Conservation (phyloP, 2,329 filamentous ascomycete species). For the Amauroascus verrucosus region DNA sequence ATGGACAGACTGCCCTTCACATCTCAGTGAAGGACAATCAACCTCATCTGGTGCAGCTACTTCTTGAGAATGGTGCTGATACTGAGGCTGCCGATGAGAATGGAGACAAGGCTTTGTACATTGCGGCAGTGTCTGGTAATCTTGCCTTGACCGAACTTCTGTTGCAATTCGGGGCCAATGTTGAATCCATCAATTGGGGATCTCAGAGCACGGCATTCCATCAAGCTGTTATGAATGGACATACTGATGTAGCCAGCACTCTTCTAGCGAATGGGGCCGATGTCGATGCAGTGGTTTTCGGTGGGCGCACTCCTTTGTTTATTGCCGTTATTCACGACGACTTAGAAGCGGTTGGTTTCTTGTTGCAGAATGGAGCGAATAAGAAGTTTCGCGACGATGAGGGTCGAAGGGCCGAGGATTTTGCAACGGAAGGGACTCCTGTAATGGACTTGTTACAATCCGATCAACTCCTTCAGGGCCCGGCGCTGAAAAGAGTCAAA, state of each 20-base stretch:
- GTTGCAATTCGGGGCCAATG: slow-evolving; percentile 17
- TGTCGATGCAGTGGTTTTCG: not conserved
- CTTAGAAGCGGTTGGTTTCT: slow-evolving; percentile 5
- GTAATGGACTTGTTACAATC: slow-evolving; percentile 10
- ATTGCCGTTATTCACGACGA: slow-evolving; percentile 8
- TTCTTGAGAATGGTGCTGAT: slow-evolving; percentile 16
- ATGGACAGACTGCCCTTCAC: slow-evolving; percentile 19
- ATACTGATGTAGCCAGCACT: not conserved
- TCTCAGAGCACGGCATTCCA: not conserved
- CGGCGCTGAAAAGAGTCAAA: not conserved
- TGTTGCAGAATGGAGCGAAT: slow-evolving; percentile 13
- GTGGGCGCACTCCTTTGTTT: slow-evolving; percentile 4
- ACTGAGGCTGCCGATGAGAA: slow-evolving; percentile 12
- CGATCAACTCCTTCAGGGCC: slow-evolving; percentile 11
- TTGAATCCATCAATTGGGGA: slow-evolving; percentile 8
- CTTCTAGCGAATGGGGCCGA: not conserved
- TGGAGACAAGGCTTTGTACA: slow-evolving; percentile 19
- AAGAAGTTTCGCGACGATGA: slow-evolving; percentile 7
- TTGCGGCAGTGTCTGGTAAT: slow-evolving; percentile 17
- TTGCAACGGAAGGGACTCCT: not conserved
- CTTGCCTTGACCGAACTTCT: slow-evolving; percentile 18
- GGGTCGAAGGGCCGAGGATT: slow-evolving; percentile 8
- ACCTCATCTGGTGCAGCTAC: slow-evolving; percentile 16
- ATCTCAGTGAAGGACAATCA: slow-evolving; percentile 18
- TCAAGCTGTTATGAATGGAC: not conserved